Conservation (phyloP, 2,329 filamentous ascomycete species). For the Knufia petricola region DNA sequence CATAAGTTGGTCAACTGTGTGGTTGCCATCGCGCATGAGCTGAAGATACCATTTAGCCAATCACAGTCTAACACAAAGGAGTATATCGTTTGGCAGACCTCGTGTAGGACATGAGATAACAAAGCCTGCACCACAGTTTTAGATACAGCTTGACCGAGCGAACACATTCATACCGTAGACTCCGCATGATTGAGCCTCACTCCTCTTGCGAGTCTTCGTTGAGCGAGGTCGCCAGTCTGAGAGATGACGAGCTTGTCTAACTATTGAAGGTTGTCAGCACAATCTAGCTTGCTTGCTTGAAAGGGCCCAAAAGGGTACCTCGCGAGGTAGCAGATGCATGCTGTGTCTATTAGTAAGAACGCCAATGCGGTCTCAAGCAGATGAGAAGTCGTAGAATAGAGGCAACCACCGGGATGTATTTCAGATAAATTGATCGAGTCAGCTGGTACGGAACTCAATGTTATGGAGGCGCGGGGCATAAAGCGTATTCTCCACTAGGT, state of each 20-base stretch:
- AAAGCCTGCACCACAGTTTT: slow-evolving; percentile 26
- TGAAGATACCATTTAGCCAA: slow-evolving; percentile 25
- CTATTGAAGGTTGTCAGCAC: slow-evolving; percentile 37
- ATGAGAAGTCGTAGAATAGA: too few species aligned
- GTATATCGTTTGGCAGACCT: slow-evolving; percentile 47
- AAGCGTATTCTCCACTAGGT: too few species aligned
- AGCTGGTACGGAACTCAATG: too few species aligned
- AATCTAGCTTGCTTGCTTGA: too few species aligned
- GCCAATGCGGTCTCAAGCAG: too few species aligned
- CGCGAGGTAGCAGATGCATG: too few species aligned
- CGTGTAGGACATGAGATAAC: slow-evolving; percentile 82
- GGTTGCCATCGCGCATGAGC: slow-evolving; percentile 91
- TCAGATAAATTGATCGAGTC: too few species aligned
- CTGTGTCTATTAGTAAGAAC: too few species aligned
- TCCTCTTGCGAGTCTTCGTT: slow-evolving; percentile 76
- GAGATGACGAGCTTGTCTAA: slow-evolving; percentile 93
- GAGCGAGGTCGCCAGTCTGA: slow-evolving; percentile 77
- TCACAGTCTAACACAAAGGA: background rate
- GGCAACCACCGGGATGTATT: too few species aligned
- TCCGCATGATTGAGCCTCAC: slow-evolving; percentile 85
- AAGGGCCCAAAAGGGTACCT: too few species aligned
- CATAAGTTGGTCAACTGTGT: slow-evolving; percentile 91
- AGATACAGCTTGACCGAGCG: background rate
- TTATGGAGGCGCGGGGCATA: too few species aligned
- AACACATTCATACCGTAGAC: slow-evolving; percentile 52